A percentile compares a stretch with the other conserved stretches of the same genome.
These are phyloP conservation scores for Clitoria ternatea DNA, from an alignment of 306 rosid genomes.

Conservation along the genomic window DNA sequence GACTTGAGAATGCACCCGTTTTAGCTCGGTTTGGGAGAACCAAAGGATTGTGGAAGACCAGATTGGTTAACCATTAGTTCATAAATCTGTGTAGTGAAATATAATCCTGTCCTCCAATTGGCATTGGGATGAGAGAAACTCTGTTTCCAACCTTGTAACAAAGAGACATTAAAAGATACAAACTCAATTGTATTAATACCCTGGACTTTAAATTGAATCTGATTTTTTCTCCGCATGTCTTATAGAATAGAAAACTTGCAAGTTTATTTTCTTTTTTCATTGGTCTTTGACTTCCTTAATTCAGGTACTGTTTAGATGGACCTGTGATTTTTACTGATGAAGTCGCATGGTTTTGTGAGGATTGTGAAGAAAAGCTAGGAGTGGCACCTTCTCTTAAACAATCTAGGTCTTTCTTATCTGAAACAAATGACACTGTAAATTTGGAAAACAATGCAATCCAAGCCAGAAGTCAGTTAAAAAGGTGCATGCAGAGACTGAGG, in stretches of 20 bases:
- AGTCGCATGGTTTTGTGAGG: constrained; percentile 73
- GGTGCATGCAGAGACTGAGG: neutral
- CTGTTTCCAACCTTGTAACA: too few species aligned
- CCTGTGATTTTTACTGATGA: constrained; percentile 33
- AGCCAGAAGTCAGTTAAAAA: neutral
- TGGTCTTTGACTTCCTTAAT: neutral
- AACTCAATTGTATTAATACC: neutral
- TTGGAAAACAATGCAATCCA: constrained; percentile 17
- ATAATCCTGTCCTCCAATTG: too few species aligned
- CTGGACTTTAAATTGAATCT: neutral
- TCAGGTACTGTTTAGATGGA: constrained; percentile 60
- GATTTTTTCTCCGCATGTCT: neutral
- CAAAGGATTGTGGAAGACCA: constrained; percentile 6
- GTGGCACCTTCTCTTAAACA: constrained; percentile 21
- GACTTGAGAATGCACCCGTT: neutral
- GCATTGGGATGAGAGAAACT: too few species aligned
- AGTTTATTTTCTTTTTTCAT: neutral
- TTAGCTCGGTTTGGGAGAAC: neutral
- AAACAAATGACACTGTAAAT: neutral
- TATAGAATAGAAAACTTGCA: neutral
- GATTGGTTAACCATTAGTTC: too few species aligned
- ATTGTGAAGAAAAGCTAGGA: constrained; percentile 41
- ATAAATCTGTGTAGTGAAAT: too few species aligned
- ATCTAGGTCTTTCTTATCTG: neutral
- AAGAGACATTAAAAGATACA: too few species aligned